Evolutionary conservation across 257 asterid genomes (phyloP).

Genomic region (Rhazya stricta): DNA sequence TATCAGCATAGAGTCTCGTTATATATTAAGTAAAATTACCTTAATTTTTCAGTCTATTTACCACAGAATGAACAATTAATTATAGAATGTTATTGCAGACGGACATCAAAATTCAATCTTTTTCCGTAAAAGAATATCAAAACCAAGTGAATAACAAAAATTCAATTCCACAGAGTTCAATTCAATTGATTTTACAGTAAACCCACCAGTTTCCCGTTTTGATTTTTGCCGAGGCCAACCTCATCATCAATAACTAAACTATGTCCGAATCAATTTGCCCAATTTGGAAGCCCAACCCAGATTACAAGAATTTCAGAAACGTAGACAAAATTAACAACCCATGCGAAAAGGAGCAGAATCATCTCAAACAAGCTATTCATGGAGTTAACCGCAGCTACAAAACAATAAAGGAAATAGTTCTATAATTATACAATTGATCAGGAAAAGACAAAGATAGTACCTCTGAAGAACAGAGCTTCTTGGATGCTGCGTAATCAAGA

Average conservation of each 20-base stretch:
- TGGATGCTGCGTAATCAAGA: not conserved
- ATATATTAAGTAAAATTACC: not conserved
- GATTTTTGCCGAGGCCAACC: not conserved
- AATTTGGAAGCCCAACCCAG: not conserved
- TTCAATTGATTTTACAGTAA: not conserved
- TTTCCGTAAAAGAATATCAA: not conserved
- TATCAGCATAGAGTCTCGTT: not conserved
- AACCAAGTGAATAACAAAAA: not conserved
- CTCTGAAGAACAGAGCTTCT: not conserved
- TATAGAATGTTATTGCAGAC: not conserved
- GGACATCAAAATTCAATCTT: not conserved
- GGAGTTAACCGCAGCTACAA: not conserved
- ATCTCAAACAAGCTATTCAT: not conserved
- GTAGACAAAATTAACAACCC: not conserved
- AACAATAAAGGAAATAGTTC: not conserved
- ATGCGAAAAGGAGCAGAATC: not conserved
- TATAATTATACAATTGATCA: too few species aligned
- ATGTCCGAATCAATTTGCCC: not conserved
- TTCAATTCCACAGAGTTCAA: not conserved
- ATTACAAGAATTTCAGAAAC: not conserved
- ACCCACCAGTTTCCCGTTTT: not conserved
- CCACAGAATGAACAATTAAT: not conserved
- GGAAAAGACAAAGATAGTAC: not conserved
- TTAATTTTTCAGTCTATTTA: not conserved
- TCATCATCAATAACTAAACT: not conserved